Conservation (phyloP, 306 rosid species). For the Calophaca sinica region DNA sequence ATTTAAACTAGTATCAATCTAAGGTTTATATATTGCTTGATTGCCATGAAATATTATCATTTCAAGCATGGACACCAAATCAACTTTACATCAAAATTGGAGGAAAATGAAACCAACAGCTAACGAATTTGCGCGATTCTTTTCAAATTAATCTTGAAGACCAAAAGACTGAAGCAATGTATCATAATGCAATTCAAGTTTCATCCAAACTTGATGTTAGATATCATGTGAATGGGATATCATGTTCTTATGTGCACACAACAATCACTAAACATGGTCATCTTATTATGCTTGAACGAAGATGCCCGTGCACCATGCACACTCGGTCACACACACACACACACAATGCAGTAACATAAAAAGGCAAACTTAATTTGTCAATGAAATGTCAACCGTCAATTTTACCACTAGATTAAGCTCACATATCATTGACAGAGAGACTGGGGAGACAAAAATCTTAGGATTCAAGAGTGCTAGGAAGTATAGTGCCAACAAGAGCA, state of each 20-base stretch:
- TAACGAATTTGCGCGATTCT: neutral
- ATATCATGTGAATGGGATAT: constrained; percentile 2
- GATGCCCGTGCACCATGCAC: neutral
- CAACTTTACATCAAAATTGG: neutral
- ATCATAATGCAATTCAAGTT: neutral
- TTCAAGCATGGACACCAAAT: constrained; percentile 17
- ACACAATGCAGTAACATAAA: too few relatives aligned
- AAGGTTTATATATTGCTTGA: constrained; percentile 9
- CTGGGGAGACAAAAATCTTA: too few relatives aligned
- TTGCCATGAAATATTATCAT: constrained; percentile 5
- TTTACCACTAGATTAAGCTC: too few relatives aligned
- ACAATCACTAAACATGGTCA: neutral
- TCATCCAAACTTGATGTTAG: neutral
- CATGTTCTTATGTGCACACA: neutral
- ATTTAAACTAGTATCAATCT: neutral
- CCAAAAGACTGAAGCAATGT: neutral
- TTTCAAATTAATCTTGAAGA: constrained; percentile 1
- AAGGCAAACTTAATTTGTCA: neutral
- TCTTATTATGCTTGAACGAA: neutral
- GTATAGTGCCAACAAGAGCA: too few relatives aligned
- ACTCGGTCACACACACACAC: neutral
- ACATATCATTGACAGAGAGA: too few relatives aligned
- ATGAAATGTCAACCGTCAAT: too few relatives aligned
- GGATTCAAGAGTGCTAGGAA: too few relatives aligned
- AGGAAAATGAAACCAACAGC: too few relatives aligned